These are phyloP conservation scores for Anisodus tanguticus DNA, from an alignment of 257 asterid species.

Conservation along the genomic window DNA sequence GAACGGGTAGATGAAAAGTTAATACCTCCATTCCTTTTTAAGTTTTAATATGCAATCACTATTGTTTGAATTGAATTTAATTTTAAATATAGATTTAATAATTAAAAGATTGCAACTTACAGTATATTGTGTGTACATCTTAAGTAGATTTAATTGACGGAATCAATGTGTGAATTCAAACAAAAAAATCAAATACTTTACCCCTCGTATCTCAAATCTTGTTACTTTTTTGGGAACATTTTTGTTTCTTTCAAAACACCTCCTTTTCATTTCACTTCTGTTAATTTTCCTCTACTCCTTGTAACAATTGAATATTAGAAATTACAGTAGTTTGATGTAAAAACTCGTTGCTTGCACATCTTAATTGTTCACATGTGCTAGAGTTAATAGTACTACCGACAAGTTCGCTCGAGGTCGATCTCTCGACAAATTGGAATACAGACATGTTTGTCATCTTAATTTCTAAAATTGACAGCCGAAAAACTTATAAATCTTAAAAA, in stretches of 20 bases:
- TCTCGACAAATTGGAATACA: neutral
- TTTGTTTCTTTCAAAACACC: neutral
- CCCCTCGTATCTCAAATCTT: too few species aligned
- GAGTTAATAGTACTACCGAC: slow-evolving; percentile 20
- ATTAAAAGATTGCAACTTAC: too few species aligned
- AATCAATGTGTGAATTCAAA: neutral
- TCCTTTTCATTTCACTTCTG: neutral
- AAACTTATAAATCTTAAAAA: neutral
- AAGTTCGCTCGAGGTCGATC: neutral
- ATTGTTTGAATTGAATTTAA: too few species aligned
- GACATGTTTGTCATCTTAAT: neutral
- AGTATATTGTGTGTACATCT: too few species aligned
- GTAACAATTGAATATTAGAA: neutral
- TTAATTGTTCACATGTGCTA: neutral
- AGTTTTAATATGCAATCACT: too few species aligned
- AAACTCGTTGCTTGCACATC: neutral
- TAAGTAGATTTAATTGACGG: too few species aligned
- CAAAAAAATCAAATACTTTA: neutral
- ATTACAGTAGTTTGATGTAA: neutral
- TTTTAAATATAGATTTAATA: too few species aligned
- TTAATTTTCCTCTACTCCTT: neutral
- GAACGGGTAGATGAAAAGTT: neutral
- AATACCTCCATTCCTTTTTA: neutral
- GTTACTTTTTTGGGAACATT: neutral
- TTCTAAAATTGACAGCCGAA: neutral